These are phyloP conservation scores for Lathyrus oleraceus DNA, from an alignment of 306 rosid genomes.

Conservation along the genomic window DNA sequence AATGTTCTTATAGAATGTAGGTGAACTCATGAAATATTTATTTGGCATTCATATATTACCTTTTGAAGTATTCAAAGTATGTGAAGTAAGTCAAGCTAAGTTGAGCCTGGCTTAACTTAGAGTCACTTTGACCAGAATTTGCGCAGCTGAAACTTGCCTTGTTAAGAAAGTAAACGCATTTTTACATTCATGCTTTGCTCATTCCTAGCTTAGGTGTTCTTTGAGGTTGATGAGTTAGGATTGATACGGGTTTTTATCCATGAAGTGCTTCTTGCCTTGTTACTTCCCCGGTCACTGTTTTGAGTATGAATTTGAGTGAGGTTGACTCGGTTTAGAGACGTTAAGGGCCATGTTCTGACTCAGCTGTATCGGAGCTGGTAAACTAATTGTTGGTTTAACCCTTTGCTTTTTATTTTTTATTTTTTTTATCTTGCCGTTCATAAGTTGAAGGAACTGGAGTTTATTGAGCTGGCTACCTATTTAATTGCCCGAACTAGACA, in stretches of 20 bases:
- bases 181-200: not conserved
- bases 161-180: not conserved
- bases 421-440: not conserved
- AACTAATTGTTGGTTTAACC: not conserved
- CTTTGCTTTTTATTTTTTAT: not conserved
- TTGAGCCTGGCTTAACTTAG: not conserved
- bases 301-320: not conserved
- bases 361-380: not conserved
- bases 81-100: not conserved
- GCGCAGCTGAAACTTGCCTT: not conserved
- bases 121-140: not conserved
- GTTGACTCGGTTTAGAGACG: not conserved
- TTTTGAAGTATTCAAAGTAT: not conserved
- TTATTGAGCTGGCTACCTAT: not conserved
- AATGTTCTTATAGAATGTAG: constrained; percentile 24
- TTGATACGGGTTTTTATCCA: not conserved
- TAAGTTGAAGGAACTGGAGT: not conserved
- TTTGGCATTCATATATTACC: not conserved
- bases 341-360: not conserved
- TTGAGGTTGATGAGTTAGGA: not conserved
- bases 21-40: not conserved
- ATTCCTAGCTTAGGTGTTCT: not conserved
- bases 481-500: not conserved
- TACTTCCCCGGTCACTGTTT: not conserved
- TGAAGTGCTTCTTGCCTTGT: not conserved